Evolutionary conservation across 2,329 filamentous ascomycete species (phyloP).

Genomic region (Claviceps humidiphila): DNA sequence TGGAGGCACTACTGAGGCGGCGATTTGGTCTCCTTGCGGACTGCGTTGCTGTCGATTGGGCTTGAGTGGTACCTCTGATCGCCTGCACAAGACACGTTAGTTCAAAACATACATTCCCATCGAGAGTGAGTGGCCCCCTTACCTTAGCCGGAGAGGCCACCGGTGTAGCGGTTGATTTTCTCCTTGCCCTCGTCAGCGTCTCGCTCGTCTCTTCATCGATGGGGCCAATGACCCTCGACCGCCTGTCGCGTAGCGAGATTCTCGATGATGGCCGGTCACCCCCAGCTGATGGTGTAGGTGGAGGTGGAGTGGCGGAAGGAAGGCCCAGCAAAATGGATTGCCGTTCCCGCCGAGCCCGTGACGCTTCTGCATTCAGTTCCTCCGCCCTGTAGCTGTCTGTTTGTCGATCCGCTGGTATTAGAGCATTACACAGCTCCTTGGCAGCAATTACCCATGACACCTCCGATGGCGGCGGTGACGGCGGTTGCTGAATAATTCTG

Average conservation of each 20-base stretch:
- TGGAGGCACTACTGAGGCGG: constrained; percentile 37
- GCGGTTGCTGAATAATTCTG: constrained; percentile 21
- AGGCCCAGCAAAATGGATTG: constrained; percentile 34
- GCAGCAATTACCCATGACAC: constrained; percentile 79
- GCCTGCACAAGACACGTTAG: constrained; percentile 14
- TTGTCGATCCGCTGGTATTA: constrained; percentile 65
- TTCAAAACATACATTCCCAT: neutral
- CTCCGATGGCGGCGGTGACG: constrained; percentile 62
- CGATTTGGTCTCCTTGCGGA: constrained; percentile 25
- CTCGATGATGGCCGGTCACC: constrained; percentile 37
- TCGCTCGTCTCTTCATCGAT: constrained; percentile 29
- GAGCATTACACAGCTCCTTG: constrained; percentile 65
- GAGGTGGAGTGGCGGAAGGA: constrained; percentile 1
- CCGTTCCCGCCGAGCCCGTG: constrained; percentile 49
- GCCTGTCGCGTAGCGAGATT: constrained; percentile 63
- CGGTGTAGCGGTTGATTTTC: constrained; percentile 48
- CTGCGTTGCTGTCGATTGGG: constrained; percentile 11
- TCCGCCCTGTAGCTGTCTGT: constrained; percentile 65
- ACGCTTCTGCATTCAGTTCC: constrained; percentile 61
- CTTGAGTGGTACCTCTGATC: constrained; percentile 19
- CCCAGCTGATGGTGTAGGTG: constrained; percentile 9
- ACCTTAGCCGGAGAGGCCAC: constrained; percentile 17
- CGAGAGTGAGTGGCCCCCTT: neutral
- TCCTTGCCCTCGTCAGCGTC: constrained; percentile 29
- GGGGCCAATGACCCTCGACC: constrained; percentile 41